These are phyloP conservation scores for Cenchrus fungigraminus DNA, from an alignment of 176 grass and related monocot genomes.

Conservation along the genomic window DNA sequence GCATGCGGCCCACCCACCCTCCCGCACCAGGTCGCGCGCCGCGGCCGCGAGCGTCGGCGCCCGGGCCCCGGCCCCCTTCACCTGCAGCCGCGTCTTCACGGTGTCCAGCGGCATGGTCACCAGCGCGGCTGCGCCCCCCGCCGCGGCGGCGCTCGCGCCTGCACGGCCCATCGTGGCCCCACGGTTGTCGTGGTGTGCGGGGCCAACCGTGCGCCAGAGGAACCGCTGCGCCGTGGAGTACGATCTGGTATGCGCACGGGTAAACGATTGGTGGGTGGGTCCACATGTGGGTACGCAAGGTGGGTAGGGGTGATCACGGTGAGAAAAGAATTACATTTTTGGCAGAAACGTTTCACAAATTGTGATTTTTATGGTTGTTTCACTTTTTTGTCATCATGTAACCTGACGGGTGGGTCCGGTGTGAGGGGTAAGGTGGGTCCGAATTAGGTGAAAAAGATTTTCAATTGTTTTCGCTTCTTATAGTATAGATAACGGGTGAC, in stretches of 20 bases:
- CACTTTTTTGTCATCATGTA: no score
- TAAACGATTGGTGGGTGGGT: no score
- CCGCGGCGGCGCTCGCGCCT: conserved; percentile 84
- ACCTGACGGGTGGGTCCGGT: no score
- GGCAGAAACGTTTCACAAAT: no score
- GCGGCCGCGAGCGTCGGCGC: conserved; percentile 54
- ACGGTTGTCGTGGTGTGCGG: conserved; percentile 43
- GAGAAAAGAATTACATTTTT: no score
- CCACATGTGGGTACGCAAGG: no score
- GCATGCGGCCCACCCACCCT: conserved; percentile 78
- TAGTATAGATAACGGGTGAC: no score
- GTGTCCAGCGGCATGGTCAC: conserved; percentile 98
- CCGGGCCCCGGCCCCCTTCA: conserved; percentile 59
- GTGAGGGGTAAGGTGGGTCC: no score
- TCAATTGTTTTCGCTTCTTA: no score
- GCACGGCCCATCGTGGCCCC: conserved; percentile 63
- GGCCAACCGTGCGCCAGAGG: conserved; percentile 63
- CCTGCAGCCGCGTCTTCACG: conserved; percentile 92
- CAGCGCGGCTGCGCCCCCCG: conserved; percentile 68
- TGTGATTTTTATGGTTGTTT: no score
- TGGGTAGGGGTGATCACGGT: no score
- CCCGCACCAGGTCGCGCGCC: conserved; percentile 62
- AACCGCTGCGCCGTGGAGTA: conserved; percentile 81
- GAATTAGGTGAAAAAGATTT: no score
- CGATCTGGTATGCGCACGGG: conserved; percentile 6